These are phyloP conservation scores for Punica granatum DNA, from an alignment of 345 rosid species.

Conservation along the genomic window DNA sequence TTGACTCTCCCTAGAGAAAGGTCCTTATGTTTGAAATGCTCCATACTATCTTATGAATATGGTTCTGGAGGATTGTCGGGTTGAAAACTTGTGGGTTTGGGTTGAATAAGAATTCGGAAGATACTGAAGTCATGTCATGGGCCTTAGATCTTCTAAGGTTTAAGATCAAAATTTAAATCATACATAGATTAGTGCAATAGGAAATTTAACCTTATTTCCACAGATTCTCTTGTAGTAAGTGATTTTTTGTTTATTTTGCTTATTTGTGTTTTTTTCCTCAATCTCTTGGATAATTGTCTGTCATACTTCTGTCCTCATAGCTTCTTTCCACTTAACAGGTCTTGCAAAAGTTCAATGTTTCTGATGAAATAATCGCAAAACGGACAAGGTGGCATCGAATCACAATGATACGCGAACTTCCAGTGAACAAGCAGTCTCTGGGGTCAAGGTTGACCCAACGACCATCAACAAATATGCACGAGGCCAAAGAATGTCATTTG, in stretches of 20 bases:
- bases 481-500: slow-evolving; percentile 97
- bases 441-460: slow-evolving; percentile 91
- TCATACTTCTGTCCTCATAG: neutral
- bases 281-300: neutral
- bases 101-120: neutral
- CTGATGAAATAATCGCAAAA: slow-evolving; percentile 81
- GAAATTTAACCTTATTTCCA: neutral
- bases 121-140: neutral
- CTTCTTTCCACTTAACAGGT: slow-evolving; percentile 34
- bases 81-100: neutral
- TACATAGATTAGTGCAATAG: neutral
- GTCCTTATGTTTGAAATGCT: neutral
- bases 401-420: slow-evolving; percentile 99
- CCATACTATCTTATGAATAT: neutral
- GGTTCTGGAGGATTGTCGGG: neutral
- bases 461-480: slow-evolving; percentile 95
- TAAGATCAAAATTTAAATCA: no score
- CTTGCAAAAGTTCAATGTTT: slow-evolving; percentile 87
- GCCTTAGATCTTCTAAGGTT: neutral
- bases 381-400: slow-evolving; percentile 99
- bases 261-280: neutral
- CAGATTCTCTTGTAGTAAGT: neutral
- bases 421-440: slow-evolving; percentile 96
- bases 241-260: neutral
- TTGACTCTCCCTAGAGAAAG: neutral